These are phyloP conservation scores for Aciculoconidium aculeatum DNA, from an alignment of 805 yeast species.

Conservation along the genomic window DNA sequence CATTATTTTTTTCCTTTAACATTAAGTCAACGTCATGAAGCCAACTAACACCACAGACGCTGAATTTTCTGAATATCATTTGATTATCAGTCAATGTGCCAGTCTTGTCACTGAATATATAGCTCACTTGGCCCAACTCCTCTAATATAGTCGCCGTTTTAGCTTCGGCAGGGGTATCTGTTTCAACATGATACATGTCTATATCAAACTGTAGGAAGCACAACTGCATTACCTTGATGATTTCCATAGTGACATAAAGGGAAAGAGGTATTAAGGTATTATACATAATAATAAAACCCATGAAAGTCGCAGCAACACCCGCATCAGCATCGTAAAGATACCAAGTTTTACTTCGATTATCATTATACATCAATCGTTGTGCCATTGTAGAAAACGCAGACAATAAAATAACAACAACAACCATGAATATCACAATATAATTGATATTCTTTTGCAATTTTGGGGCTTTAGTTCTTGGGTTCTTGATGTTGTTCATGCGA, in stretches of 20 bases:
- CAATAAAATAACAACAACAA: constrained; percentile 64
- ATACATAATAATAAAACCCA: constrained; percentile 97
- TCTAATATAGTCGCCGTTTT: constrained; percentile 93
- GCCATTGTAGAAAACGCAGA: constrained; percentile 82
- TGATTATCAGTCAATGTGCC: constrained; percentile 94
- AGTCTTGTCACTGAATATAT: constrained; percentile 92
- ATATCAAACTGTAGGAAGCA: constrained; percentile 80
- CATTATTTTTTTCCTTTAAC: constrained; percentile 14
- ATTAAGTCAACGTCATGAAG: constrained; percentile 62
- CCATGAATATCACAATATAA: constrained; percentile 82
- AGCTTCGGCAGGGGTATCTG: constrained; percentile 90
- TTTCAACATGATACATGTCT: constrained; percentile 84
- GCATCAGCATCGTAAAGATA: constrained; percentile 68
- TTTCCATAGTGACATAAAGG: constrained; percentile 92
- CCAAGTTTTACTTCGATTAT: constrained; percentile 50
- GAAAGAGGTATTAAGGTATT: constrained; percentile 94
- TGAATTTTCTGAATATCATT: constrained; percentile 86
- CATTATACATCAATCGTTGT: constrained; percentile 47
- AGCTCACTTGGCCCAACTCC: constrained; percentile 94
- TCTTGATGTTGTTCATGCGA: constrained; percentile 87
- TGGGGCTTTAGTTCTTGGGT: constrained; percentile 91
- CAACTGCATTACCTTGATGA: constrained; percentile 85
- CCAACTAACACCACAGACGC: constrained; percentile 89
- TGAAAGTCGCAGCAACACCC: constrained; percentile 81
- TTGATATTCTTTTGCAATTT: constrained; percentile 81